These are phyloP conservation scores for Alternaria sp. DNA, from an alignment of 2,329 filamentous ascomycete genomes.

Conservation along the genomic window DNA sequence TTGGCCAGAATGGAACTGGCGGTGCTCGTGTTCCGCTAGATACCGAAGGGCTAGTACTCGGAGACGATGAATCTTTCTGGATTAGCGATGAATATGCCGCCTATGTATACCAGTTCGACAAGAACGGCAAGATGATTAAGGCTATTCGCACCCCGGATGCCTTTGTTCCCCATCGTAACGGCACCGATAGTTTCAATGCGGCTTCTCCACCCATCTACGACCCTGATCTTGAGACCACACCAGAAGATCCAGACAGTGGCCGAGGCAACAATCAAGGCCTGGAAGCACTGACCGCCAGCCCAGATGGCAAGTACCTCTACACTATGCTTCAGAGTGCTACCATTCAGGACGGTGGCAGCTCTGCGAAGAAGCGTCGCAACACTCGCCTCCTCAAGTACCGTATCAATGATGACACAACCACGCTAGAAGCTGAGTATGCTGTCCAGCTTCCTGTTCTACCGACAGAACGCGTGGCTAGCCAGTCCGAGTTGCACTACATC, in stretches of 20 bases:
- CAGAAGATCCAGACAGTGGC: conserved; percentile 67
- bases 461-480: conserved; percentile 66
- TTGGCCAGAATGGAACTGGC: conserved; percentile 67
- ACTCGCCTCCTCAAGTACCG: conserved; percentile 72
- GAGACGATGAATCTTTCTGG: conserved; percentile 70
- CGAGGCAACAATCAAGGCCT: conserved; percentile 79
- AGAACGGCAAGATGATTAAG: conserved; percentile 65
- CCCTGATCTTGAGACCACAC: conserved; percentile 58
- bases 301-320: conserved; percentile 70
- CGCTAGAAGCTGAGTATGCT: conserved; percentile 69
- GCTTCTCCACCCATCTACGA: conserved; percentile 70
- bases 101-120: conserved; percentile 72
- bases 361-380: conserved; percentile 64
- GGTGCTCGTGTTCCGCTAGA: conserved; percentile 69
- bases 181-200: conserved; percentile 67
- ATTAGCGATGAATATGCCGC: conserved; percentile 70
- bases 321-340: conserved; percentile 72
- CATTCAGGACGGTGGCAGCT: conserved; percentile 60
- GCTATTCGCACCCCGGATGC: conserved; percentile 72
- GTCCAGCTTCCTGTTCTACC: conserved; percentile 69
- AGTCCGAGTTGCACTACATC: conserved; percentile 73
- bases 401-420: conserved; percentile 58
- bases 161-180: conserved; percentile 70
- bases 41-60: conserved; percentile 71
- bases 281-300: conserved; percentile 71